phyloP scores from a whole-genome alignment of 805 yeast genomes.

The Myxozyma geophila region DNA sequence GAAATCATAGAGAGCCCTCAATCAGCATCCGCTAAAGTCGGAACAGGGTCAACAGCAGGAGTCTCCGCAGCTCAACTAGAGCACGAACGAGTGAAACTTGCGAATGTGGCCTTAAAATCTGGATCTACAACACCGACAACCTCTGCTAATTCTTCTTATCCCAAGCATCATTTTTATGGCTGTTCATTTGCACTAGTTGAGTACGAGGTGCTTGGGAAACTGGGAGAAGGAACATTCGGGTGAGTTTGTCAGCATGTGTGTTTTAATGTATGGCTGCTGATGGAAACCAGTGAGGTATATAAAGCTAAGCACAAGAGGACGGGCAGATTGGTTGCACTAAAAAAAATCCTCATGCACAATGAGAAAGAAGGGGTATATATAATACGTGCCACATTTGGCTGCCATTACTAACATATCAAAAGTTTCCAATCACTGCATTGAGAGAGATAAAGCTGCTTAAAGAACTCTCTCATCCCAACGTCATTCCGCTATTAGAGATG shows the following conservation, averaged over 20 bases:
- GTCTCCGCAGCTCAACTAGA: neutral
- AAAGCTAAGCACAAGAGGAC: conserved; percentile 66
- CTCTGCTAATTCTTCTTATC: neutral
- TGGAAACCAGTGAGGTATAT: conserved; percentile 65
- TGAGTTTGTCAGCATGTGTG: conserved; percentile 23
- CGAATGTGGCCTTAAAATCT: neutral
- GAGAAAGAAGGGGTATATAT: conserved; percentile 58
- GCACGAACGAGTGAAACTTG: neutral
- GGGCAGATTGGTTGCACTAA: conserved; percentile 76
- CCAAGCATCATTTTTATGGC: conserved; percentile 40
- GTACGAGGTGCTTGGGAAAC: conserved; percentile 47
- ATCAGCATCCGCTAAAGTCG: neutral
- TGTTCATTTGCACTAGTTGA: conserved; percentile 45
- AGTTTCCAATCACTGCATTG: conserved; percentile 90
- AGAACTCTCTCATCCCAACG: conserved; percentile 67
- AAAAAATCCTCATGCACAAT: conserved; percentile 77
- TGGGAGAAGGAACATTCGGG: conserved; percentile 89
- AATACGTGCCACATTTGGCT: no score
- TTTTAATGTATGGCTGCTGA: neutral
- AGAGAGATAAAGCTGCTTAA: conserved; percentile 87
- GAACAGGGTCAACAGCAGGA: neutral
- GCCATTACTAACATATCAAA: conserved; percentile 27
- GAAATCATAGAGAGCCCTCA: conserved; percentile 10
- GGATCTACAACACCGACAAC: conserved; percentile 1
- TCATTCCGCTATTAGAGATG: conserved; percentile 80